These are phyloP conservation scores for Paraleonurus japonicus DNA, from an alignment of 257 asterid species.

Conservation along the genomic window DNA sequence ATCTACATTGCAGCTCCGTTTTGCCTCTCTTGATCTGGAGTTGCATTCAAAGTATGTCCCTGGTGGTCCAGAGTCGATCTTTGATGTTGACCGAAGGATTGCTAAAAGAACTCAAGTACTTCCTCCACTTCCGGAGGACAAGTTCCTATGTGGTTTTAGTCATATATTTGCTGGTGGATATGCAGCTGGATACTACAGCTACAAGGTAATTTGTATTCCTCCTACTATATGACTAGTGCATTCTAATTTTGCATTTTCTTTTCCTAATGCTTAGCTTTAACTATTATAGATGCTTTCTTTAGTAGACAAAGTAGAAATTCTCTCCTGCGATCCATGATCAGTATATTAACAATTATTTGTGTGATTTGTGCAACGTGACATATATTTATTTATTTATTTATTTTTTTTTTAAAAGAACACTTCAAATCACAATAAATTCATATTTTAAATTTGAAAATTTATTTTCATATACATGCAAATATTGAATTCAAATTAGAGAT, in stretches of 20 bases:
- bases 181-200: slow-evolving; percentile 99
- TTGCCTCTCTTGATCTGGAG: slow-evolving; percentile 80
- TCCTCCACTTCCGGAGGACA: slow-evolving; percentile 84
- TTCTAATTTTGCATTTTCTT: background rate
- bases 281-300: background rate
- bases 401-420: too few relatives aligned
- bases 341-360: too few relatives aligned
- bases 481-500: too few relatives aligned
- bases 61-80: slow-evolving; percentile 81
- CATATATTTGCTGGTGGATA: slow-evolving; percentile 98
- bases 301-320: too few relatives aligned
- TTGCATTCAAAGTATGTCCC: slow-evolving; percentile 83
- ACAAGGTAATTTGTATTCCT: slow-evolving; percentile 58
- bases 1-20: slow-evolving; percentile 60
- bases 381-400: too few relatives aligned
- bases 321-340: too few relatives aligned
- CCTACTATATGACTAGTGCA: slow-evolving; percentile 7
- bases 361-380: too few relatives aligned
- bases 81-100: slow-evolving; percentile 76
- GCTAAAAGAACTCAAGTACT: slow-evolving; percentile 72
- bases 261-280: background rate
- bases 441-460: too few relatives aligned
- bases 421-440: too few relatives aligned
- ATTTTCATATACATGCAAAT: too few relatives aligned
- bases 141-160: slow-evolving; percentile 84